phyloP scores from a whole-genome alignment of 805 yeast genomes.

The Saccharomycopsis schoenii region DNA sequence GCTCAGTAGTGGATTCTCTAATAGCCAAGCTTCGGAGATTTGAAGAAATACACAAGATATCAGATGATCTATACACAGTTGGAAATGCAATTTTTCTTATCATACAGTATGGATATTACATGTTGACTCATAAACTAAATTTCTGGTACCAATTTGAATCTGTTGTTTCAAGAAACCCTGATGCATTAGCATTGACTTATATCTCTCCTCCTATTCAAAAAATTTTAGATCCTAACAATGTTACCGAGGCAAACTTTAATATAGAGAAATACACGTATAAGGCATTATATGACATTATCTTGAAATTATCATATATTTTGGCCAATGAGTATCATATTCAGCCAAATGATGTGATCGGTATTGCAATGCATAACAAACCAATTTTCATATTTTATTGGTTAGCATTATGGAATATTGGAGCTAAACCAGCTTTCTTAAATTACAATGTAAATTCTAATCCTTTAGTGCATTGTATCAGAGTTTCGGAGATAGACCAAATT shows the following conservation, averaged over 20 bases:
- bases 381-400: conserved; percentile 72
- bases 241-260: conserved; percentile 32
- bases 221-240: conserved; percentile 33
- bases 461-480: conserved; percentile 67
- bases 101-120: conserved; percentile 29
- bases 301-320: conserved; percentile 58
- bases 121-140: conserved; percentile 31
- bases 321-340: conserved; percentile 53
- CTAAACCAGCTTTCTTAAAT: conserved; percentile 78
- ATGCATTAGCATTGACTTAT: conserved; percentile 53
- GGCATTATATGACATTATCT: conserved; percentile 56
- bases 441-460: conserved; percentile 68
- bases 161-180: conserved; percentile 38
- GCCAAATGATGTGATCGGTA: conserved; percentile 58
- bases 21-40: conserved; percentile 6
- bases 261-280: conserved; percentile 58
- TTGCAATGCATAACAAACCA: conserved; percentile 77
- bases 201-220: conserved; percentile 3
- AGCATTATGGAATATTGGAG: conserved; percentile 87
- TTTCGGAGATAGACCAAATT: conserved; percentile 53
- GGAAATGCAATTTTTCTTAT: conserved; percentile 35
- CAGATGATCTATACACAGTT: conserved; percentile 45
- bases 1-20: neutral
- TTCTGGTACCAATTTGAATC: conserved; percentile 64
- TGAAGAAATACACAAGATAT: conserved; percentile 27